A percentile compares a stretch with the other conserved stretches of the same genome.
phyloP scores from a whole-genome alignment of 495 filamentous ascomycete genomes.

The Xylaria nigripes region DNA sequence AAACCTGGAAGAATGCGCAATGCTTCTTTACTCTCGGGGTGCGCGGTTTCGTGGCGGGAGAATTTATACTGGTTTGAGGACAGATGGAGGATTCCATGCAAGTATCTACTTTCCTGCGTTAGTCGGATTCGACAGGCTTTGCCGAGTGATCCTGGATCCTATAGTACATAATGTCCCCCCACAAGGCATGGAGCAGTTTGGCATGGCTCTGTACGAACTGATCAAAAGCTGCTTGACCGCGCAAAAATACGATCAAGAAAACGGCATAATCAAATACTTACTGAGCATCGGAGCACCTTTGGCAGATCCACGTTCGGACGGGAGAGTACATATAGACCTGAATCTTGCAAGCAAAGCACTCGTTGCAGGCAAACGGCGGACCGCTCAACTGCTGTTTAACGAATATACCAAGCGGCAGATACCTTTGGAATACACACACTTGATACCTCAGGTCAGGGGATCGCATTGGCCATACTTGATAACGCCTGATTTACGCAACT shows the following conservation, averaged over 20 bases:
- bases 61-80: too few relatives aligned
- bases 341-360: too few relatives aligned
- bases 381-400: background rate
- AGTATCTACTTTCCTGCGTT: background rate
- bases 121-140: background rate
- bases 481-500: too few relatives aligned
- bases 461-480: too few relatives aligned
- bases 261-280: background rate
- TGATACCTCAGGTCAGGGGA: too few relatives aligned
- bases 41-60: background rate
- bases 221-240: background rate
- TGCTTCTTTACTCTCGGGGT: background rate
- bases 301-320: background rate
- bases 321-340: background rate
- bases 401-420: background rate
- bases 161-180: background rate
- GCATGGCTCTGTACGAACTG: background rate
- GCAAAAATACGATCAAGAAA: background rate
- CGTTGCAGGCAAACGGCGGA: too few relatives aligned
- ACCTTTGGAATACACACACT: background rate
- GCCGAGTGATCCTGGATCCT: background rate
- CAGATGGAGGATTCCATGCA: background rate
- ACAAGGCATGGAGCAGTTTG: background rate
- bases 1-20: background rate
- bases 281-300: background rate